phyloP scores from a whole-genome alignment of 768 basidiomycete genomes.

The Termitomyces heimii region DNA sequence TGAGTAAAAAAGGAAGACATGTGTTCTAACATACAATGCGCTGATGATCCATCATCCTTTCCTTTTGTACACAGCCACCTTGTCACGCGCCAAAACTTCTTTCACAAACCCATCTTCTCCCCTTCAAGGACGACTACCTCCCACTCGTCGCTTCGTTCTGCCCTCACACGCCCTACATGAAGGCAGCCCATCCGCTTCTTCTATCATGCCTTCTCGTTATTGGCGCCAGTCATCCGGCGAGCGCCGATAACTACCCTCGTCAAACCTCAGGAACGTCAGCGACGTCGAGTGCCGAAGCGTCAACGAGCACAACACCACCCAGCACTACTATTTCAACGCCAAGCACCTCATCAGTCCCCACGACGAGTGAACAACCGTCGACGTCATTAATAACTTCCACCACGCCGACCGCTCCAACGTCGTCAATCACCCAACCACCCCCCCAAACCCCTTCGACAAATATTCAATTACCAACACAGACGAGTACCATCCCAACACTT shows the following conservation, averaged over 20 bases:
- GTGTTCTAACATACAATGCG: background rate
- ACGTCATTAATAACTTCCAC: slow-evolving; percentile 7
- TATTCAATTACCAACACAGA: background rate
- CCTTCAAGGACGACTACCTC: slow-evolving; percentile 5
- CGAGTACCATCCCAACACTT: slow-evolving; percentile 3
- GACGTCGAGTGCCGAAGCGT: background rate
- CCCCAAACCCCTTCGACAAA: background rate
- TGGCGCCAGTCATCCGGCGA: slow-evolving; percentile 13
- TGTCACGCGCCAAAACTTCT: slow-evolving; percentile 16
- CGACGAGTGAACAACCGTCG: background rate
- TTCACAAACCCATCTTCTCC: slow-evolving; percentile 1
- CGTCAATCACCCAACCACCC: background rate
- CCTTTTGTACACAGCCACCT: slow-evolving; percentile 14
- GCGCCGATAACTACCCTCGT: slow-evolving; percentile 14
- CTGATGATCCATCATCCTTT: background rate
- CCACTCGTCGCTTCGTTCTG: background rate
- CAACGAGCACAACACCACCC: slow-evolving; percentile 9
- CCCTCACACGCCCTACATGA: slow-evolving; percentile 16
- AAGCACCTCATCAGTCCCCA: slow-evolving; percentile 6
- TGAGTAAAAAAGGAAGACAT: background rate
- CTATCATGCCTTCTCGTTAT: slow-evolving; percentile 21
- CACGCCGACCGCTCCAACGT: background rate
- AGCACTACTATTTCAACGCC: slow-evolving; percentile 11
- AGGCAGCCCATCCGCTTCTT: slow-evolving; percentile 17
- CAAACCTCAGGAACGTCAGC: background rate